Percentiles rank a stretch among this genome's conserved stretches.
Evolutionary conservation across 164 flowering plant genomes (phyloP).

Genomic region (Chimonanthus salicifolius): DNA sequence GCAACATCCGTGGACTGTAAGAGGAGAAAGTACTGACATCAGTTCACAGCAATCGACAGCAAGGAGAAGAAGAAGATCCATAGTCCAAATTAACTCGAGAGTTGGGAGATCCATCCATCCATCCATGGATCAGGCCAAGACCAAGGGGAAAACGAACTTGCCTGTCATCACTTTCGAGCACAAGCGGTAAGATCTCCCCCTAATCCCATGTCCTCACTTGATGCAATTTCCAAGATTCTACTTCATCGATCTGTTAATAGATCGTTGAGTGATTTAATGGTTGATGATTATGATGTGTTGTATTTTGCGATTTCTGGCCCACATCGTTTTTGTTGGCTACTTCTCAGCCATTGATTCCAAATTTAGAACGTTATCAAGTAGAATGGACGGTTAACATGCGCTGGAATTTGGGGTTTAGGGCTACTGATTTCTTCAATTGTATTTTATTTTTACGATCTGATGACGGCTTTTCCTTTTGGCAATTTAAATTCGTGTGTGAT

Average conservation of each 20-base stretch:
- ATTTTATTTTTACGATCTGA: background rate
- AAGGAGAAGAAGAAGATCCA: constrained; percentile 10
- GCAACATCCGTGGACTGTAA: too few relatives aligned
- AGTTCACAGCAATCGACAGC: background rate
- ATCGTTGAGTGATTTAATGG: background rate
- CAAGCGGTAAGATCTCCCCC: constrained; percentile 42
- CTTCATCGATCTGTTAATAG: background rate
- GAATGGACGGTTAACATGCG: too few relatives aligned
- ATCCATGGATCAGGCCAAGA: constrained; percentile 7
- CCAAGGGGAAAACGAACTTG: constrained; percentile 37
- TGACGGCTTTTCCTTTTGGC: background rate
- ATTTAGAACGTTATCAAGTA: background rate
- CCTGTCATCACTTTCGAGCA: constrained; percentile 53
- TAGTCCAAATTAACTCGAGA: constrained; percentile 24
- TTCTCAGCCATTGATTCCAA: background rate
- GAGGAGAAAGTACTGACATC: too few relatives aligned
- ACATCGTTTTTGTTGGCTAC: background rate
- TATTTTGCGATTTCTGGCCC: background rate
- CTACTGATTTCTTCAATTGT: constrained; percentile 6
- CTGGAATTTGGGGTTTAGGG: background rate
- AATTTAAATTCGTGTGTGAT: background rate
- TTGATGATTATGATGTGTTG: background rate
- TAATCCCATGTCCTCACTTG: background rate
- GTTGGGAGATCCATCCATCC: constrained; percentile 6
- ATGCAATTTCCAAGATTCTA: background rate